Evolutionary conservation across 192 early-diverging fungal species (phyloP).

Genomic region (Coemansia sp.): DNA sequence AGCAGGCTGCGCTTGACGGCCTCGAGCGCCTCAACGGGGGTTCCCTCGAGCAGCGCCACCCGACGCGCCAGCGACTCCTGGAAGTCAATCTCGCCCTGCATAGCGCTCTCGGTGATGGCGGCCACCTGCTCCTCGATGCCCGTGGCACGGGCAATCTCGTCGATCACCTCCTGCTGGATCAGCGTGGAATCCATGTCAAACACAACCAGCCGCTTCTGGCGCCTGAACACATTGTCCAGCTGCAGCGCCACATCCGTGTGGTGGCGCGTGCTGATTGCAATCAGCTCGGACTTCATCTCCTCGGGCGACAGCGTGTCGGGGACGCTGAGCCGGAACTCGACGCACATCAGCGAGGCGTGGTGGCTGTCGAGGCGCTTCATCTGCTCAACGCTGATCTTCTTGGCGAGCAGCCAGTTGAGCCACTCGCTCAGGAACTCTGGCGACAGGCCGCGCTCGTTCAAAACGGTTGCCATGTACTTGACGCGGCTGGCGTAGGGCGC

Average conservation of each 20-base stretch:
- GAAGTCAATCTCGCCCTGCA: slow-evolving; percentile 98
- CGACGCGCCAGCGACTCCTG: slow-evolving; percentile 88
- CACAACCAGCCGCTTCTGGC: slow-evolving; percentile 90
- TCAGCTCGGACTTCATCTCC: slow-evolving; percentile 67
- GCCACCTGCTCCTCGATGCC: slow-evolving; percentile 92
- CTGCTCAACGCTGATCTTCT: slow-evolving; percentile 85
- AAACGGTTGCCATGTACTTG: slow-evolving; percentile 85
- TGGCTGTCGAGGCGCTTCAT: slow-evolving; percentile 75
- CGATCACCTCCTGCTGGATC: slow-evolving; percentile 99
- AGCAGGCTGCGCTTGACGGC: slow-evolving; percentile 71
- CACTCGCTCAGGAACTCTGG: slow-evolving; percentile 79
- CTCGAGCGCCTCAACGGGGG: slow-evolving; percentile 78
- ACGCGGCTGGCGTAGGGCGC: slow-evolving; percentile 82
- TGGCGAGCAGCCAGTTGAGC: slow-evolving; percentile 72
- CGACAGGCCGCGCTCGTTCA: slow-evolving; percentile 80
- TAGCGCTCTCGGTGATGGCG: slow-evolving; percentile 91
- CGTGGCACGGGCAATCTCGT: slow-evolving; percentile 92
- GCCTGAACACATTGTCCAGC: slow-evolving; percentile 82
- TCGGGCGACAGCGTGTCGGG: slow-evolving; percentile 68
- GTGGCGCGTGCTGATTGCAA: slow-evolving; percentile 69
- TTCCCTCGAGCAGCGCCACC: slow-evolving; percentile 85
- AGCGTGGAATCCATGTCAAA: slow-evolving; percentile 99
- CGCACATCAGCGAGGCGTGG: slow-evolving; percentile 65
- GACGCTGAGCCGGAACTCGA: slow-evolving; percentile 84
- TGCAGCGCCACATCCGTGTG: slow-evolving; percentile 87